Evolutionary conservation across 768 basidiomycete species (phyloP), one percentile per base, ranked within the genome.

Genomic region (Auricularia sp.): DNA sequence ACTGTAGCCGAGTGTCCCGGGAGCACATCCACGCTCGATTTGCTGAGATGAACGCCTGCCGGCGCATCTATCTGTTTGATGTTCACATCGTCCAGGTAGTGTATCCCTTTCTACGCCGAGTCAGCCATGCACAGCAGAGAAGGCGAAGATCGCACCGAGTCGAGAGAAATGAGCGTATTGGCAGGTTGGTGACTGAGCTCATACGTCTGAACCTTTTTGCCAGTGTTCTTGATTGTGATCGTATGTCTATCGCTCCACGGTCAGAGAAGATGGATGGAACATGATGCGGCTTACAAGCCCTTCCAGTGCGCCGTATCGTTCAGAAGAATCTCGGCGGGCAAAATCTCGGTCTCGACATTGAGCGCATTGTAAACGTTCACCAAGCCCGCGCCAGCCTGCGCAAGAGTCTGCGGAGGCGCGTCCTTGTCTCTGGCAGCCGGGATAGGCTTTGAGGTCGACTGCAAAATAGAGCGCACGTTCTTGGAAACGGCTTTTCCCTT

Each of bases 231-330:
- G 64, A 88, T 66, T 0, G 66, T 72, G 64, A 79, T 67, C n/a
- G 62, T 60, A 5, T 69, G 67, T n/a, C 61, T 64, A 42, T 42
- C 7, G 39, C 39, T 42, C 11, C 14, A 14, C 7, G 39, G 8
- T 42, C 39, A 42, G 7, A 14, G 8, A 8, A 7, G 7, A 42
- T 7, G 7, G 39, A 42, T 42, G 39, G 39, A 42, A 14, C 7
- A 42, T 42, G 39, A 14, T 1, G 12, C 39, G 12, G 12, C 29
- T 29, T 29, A 42, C 39, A 42, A 14, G 39, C 39, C 71, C 61
- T 76, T 72, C 71, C 83, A 82, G 69, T 85, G 76, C 7, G 81
- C 78, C 3, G 86, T 87, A 70, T 87, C 87, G 67, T 89, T 88
- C 51, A 87, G 72, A 43, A 82, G 67, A n/a, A 88, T 74, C 69